Percentiles rank a stretch among this genome's conserved stretches.
These are phyloP conservation scores for Prunus mira DNA, from an alignment of 306 rosid genomes.

Conservation along the genomic window DNA sequence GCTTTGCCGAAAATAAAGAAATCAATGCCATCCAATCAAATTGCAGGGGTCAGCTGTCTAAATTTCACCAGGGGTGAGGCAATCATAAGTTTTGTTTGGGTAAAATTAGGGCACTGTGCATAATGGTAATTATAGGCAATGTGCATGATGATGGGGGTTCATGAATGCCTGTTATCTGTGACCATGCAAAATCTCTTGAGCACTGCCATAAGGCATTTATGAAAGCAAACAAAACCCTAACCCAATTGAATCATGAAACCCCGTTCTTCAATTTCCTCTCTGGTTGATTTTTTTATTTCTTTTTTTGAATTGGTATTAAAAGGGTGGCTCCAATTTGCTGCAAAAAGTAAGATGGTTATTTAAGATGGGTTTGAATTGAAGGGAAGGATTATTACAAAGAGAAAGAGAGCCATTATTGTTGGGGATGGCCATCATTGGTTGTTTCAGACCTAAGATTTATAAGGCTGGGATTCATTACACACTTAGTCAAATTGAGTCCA, in stretches of 20 bases:
- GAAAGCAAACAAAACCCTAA: conserved; percentile 39
- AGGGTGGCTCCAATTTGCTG: conserved; percentile 34
- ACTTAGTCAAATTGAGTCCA: conserved; percentile 43
- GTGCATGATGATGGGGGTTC: conserved; percentile 74
- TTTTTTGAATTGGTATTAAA: conserved; percentile 8
- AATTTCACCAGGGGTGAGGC: conserved; percentile 32
- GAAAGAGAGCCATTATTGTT: conserved; percentile 55
- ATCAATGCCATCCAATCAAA: conserved; percentile 49
- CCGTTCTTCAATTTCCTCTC: not conserved
- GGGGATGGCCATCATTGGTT: conserved; percentile 80
- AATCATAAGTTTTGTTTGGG: conserved; percentile 42
- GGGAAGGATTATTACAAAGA: conserved; percentile 35
- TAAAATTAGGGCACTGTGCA: conserved; percentile 53
- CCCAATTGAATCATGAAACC: conserved; percentile 48
- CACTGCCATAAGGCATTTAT: conserved; percentile 65
- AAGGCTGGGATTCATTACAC: conserved; percentile 19
- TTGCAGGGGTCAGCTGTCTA: conserved; percentile 39
- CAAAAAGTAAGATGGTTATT: conserved; percentile 43
- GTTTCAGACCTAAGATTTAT: conserved; percentile 60
- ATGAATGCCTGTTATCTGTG: conserved; percentile 64
- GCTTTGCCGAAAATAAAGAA: not conserved
- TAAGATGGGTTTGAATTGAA: conserved; percentile 30
- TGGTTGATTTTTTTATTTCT: not conserved
- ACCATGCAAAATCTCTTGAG: conserved; percentile 55
- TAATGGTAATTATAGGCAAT: conserved; percentile 87